Evolutionary conservation across 805 yeast genomes (phyloP), one percentile per base, ranked within the genome.

Genomic region (Myxozyma nipponensis): DNA sequence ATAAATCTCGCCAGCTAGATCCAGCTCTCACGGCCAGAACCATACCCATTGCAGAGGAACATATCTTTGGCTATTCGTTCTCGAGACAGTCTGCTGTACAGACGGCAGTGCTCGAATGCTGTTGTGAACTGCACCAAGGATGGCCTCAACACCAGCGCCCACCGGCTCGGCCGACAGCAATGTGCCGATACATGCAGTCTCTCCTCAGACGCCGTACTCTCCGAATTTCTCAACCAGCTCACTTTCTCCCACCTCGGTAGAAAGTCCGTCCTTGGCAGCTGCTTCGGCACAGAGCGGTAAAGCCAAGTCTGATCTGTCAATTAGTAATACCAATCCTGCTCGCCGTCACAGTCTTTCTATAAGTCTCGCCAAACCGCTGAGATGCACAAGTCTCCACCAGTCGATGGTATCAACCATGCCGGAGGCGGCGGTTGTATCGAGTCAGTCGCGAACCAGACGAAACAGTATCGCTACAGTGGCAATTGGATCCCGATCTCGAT

Each of bases 351-450:
- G 47, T 3, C 34, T 44, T 9, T 44, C 47, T 4, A 13, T 44
- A n/a, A 44, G 30, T 30, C 34, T 38, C 25, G 22, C 44, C 15
- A 44, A 44, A 36, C 47, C 47, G 13, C 24, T 44, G 26, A 24
- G 47, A 7, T 44, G 47, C 26, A 44, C 47, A 15, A 44, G 47
- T 19, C 46, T 44, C 10, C 47, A 44, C 15, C 47, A 44, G 13
- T 44, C 47, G 30, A 44, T 37, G 42, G 44, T 38, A 17, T 25
- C 44, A 25, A 24, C 45, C 19, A 25, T 47, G 4, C 44, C 47
- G 4, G 47, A 44, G 21, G 34, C 35, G n/a, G 36, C 46, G 13
- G 37, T 42, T 10, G 46, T 17, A 10, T n/a, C 30, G 23, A 38
- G 22, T 15, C 10, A 22, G 24, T 37, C 47, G 22, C 46, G 21